These are phyloP conservation scores for Boletus rufocinnamomeus DNA, from an alignment of 768 basidiomycete genomes.

Conservation along the genomic window DNA sequence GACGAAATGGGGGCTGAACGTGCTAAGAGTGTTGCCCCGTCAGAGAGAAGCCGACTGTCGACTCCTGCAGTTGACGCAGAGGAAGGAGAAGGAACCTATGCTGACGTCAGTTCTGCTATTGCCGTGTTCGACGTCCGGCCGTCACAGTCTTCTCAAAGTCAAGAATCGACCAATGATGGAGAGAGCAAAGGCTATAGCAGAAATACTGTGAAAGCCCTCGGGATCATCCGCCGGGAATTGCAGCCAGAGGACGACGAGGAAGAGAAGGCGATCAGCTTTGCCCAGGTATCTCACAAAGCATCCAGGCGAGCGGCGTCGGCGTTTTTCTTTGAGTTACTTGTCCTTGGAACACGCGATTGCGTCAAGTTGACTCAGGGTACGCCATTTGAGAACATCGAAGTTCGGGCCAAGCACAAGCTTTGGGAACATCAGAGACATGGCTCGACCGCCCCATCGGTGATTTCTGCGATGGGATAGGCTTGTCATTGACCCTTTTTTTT, in stretches of 20 bases:
- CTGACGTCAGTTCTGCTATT: conserved; percentile 73
- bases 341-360: conserved; percentile 91
- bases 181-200: conserved; percentile 81
- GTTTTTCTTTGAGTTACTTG: conserved; percentile 97
- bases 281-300: conserved; percentile 77
- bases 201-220: conserved; percentile 85
- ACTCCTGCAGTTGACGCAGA: conserved; percentile 66
- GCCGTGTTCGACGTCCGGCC: conserved; percentile 75
- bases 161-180: conserved; percentile 45
- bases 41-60: conserved; percentile 62
- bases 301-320: conserved; percentile 90
- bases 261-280: conserved; percentile 76
- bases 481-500: not conserved
- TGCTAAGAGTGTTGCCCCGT: conserved; percentile 51
- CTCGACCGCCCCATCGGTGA: conserved; percentile 46
- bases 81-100: conserved; percentile 66
- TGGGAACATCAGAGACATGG: conserved; percentile 70
- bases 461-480: conserved; percentile 41
- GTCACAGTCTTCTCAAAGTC: conserved; percentile 51
- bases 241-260: conserved; percentile 51
- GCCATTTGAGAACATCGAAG: conserved; percentile 84
- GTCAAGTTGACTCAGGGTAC: conserved; percentile 73
- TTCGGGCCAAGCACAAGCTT: conserved; percentile 78
- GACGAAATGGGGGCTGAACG: conserved; percentile 39
- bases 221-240: conserved; percentile 72